Conservation (phyloP, 2,329 filamentous ascomycete genomes). For the Paracoccidioides brasiliensis region DNA sequence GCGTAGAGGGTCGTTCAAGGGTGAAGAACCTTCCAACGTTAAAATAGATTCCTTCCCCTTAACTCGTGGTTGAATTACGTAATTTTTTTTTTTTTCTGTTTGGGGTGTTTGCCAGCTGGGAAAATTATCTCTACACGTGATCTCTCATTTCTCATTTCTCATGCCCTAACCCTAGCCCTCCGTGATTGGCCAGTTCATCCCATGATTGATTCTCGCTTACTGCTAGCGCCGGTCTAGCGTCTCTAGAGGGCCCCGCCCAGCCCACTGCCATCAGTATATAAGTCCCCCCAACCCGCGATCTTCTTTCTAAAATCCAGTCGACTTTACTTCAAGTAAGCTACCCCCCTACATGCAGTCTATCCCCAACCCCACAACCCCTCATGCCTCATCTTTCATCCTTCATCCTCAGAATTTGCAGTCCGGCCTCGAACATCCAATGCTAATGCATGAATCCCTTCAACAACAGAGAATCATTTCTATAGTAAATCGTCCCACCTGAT, state of each 20-base stretch:
- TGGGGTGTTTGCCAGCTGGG: neutral
- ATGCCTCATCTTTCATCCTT: too few relatives aligned
- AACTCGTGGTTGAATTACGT: neutral
- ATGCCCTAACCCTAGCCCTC: neutral
- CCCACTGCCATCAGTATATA: slow-evolving; percentile 9
- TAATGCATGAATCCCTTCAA: slow-evolving; percentile 5
- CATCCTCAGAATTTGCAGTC: too few relatives aligned
- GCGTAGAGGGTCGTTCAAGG: too few relatives aligned
- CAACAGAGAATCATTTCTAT: slow-evolving; percentile 86
- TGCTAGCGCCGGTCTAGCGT: neutral
- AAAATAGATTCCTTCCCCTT: too few relatives aligned
- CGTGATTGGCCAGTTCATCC: neutral
- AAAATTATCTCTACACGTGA: neutral
- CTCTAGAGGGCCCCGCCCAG: too few relatives aligned
- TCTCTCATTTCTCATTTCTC: too few relatives aligned
- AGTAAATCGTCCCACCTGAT: slow-evolving; percentile 86
- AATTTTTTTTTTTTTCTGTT: neutral
- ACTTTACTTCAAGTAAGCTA: slow-evolving; percentile 13
- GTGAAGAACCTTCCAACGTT: too few relatives aligned
- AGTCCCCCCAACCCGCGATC: neutral
- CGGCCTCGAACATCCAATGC: neutral
- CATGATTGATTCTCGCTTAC: neutral
- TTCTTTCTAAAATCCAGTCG: slow-evolving; percentile 5
- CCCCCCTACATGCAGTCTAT: slow-evolving; percentile 1
- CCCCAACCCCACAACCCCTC: neutral